phyloP scores from a whole-genome alignment of 148 eudicot genomes.

The Salicornia ramosissima region DNA sequence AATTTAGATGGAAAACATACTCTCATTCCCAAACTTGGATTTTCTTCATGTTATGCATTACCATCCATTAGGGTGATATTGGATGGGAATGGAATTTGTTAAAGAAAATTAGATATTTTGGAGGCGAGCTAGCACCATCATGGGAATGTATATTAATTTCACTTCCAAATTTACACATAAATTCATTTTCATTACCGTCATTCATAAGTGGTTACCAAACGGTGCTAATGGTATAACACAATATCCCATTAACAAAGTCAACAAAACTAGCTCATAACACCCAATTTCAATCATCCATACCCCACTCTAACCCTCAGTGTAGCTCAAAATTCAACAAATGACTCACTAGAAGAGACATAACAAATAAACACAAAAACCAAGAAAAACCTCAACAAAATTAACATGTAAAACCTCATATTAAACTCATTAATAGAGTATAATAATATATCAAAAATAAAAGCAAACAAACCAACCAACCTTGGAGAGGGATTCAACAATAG shows the following conservation, averaged over 20 bases:
- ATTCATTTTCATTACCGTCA: no score
- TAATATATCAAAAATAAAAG: not conserved
- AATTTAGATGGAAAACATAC: no score
- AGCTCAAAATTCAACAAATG: not conserved
- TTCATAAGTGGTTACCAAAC: no score
- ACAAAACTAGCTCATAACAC: not conserved
- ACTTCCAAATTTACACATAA: no score
- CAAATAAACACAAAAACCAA: not conserved
- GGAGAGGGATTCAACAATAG: constrained; percentile 85
- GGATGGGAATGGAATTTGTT: no score
- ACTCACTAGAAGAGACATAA: not conserved
- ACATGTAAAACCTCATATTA: not conserved
- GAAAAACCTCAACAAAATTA: not conserved
- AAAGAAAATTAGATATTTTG: no score
- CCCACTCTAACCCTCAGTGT: not conserved
- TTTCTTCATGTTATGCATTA: no score
- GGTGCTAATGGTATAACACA: not conserved
- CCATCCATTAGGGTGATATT: no score
- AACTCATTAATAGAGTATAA: not conserved
- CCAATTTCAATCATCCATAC: not conserved
- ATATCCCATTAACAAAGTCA: not conserved
- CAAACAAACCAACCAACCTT: constrained; percentile 36
- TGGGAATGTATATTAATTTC: no score
- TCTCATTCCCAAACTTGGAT: no score
- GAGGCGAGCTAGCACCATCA: no score